phyloP scores from a whole-genome alignment of 1,284 basidiomycete genomes.

The Ustilago sp. region DNA sequence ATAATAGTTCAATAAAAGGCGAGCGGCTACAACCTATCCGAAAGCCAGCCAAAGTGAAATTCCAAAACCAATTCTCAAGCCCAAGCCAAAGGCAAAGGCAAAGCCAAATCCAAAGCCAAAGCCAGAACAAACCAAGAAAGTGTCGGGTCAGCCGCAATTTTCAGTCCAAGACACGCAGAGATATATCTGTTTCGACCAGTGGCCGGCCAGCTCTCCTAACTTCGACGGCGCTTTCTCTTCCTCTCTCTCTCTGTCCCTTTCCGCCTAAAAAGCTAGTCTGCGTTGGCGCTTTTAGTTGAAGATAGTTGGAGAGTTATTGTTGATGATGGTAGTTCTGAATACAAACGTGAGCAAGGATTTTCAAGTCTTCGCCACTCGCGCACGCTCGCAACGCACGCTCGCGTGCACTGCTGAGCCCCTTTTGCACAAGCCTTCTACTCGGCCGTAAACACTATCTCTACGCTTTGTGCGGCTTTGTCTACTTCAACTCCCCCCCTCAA shows the following conservation, averaged over 20 bases:
- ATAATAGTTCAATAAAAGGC: neutral
- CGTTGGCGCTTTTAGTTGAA: neutral
- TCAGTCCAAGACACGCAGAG: neutral
- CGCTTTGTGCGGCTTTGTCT: no score
- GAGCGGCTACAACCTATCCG: conserved; percentile 1
- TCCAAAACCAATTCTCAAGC: neutral
- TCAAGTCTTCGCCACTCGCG: no score
- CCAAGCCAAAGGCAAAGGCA: neutral
- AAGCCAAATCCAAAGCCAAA: neutral
- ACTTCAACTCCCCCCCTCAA: no score
- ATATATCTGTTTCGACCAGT: neutral
- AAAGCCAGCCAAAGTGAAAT: neutral
- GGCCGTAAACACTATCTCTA: no score
- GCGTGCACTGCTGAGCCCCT: no score
- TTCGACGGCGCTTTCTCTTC: no score
- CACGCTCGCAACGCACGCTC: no score
- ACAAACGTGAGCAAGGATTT: no score
- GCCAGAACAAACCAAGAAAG: neutral
- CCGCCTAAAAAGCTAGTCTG: neutral
- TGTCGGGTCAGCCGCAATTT: conserved; percentile 5
- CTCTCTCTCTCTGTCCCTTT: neutral
- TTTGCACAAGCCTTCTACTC: no score
- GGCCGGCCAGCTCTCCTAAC: neutral
- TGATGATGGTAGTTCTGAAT: no score
- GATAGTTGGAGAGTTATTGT: no score